These are phyloP conservation scores for Amphicarpaea edgeworthii DNA, from an alignment of 306 rosid species.

Conservation along the genomic window DNA sequence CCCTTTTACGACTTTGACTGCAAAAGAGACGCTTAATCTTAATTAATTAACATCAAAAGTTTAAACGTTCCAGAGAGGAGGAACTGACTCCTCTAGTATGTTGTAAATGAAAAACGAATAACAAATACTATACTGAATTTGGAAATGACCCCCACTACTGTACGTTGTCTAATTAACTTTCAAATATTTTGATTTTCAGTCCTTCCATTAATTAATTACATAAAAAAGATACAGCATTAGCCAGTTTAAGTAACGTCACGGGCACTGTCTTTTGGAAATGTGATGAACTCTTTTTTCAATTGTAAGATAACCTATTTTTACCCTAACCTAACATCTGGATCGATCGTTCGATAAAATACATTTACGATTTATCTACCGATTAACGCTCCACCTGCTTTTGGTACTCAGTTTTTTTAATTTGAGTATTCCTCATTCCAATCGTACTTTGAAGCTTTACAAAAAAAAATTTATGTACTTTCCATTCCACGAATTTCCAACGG, in stretches of 20 bases:
- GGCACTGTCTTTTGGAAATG: not conserved
- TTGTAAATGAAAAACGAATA: not conserved
- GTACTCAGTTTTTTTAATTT: not conserved
- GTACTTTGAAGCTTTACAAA: constrained; percentile 45
- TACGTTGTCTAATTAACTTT: not conserved
- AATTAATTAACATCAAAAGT: constrained; percentile 37
- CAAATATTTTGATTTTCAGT: not conserved
- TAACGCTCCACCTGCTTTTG: not conserved
- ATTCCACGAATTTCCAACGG: constrained; percentile 36
- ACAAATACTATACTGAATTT: constrained; percentile 2
- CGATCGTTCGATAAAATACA: not conserved
- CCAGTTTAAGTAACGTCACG: not conserved
- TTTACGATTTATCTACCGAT: not conserved
- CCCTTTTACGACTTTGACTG: constrained; percentile 54
- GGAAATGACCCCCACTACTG: not conserved
- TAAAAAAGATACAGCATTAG: not conserved
- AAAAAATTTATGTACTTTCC: constrained; percentile 40
- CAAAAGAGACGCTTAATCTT: constrained; percentile 25
- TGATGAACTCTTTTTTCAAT: not conserved
- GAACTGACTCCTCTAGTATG: not conserved
- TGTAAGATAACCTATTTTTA: not conserved
- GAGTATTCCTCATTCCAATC: constrained; percentile 30
- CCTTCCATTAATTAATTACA: not conserved
- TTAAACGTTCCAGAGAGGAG: constrained; percentile 44
- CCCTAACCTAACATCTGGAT: not conserved